These are phyloP conservation scores for Apiosordaria backusii DNA, from an alignment of 495 filamentous ascomycete genomes.

Conservation along the genomic window DNA sequence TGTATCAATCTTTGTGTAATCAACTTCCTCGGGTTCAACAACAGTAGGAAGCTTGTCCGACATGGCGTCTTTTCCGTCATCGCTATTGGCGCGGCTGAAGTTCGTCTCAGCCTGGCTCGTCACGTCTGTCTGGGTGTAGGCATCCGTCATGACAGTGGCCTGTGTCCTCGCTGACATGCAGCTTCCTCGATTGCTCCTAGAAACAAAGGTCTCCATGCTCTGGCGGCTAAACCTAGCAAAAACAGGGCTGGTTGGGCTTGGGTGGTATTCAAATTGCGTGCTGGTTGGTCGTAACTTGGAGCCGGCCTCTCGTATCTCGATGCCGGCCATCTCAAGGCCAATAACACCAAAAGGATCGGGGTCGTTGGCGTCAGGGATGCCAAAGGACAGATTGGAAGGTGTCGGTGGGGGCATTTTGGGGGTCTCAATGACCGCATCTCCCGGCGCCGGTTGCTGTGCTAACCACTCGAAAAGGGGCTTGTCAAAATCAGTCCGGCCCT, in stretches of 20 bases:
- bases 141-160: conserved; percentile 60
- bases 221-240: conserved; percentile 63
- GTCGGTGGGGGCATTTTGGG: conserved; percentile 30
- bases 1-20: conserved; percentile 53
- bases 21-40: conserved; percentile 47
- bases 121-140: conserved; percentile 51
- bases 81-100: conserved; percentile 47
- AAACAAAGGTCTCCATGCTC: conserved; percentile 60
- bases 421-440: conserved; percentile 62
- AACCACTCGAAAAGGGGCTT: conserved; percentile 47
- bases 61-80: conserved; percentile 39
- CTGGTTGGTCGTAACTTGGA: conserved; percentile 63
- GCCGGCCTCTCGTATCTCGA: conserved; percentile 84
- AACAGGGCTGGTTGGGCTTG: conserved; percentile 72
- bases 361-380: conserved; percentile 70
- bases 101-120: conserved; percentile 48
- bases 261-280: conserved; percentile 76
- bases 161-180: conserved; percentile 54
- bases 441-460: conserved; percentile 61
- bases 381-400: conserved; percentile 53
- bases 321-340: conserved; percentile 75
- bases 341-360: conserved; percentile 88
- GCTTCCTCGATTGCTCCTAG: conserved; percentile 64
- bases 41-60: conserved; percentile 37
- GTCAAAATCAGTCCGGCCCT: conserved; percentile 74